These are phyloP conservation scores for Pseudofabraea citricarpa DNA, from an alignment of 2,329 filamentous ascomycete species.

Conservation along the genomic window DNA sequence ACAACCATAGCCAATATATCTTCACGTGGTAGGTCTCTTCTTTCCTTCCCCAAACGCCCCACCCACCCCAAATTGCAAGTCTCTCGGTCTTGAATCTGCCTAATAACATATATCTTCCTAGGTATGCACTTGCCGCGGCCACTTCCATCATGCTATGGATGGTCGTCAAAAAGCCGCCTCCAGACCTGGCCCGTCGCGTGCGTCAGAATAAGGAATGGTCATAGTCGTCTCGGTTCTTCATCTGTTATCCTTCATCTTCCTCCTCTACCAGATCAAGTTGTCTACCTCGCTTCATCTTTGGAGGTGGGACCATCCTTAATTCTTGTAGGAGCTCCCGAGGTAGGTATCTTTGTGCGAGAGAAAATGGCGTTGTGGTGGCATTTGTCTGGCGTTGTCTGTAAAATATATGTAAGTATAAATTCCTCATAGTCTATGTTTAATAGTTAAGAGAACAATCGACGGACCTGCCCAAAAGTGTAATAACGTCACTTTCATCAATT, in stretches of 20 bases:
- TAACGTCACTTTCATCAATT: constrained; percentile 80
- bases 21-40: constrained; percentile 78
- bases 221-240: constrained; percentile 19
- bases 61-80: no score
- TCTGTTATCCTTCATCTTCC: constrained; percentile 34
- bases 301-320: constrained; percentile 63
- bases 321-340: constrained; percentile 80
- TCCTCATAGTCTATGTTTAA: no score
- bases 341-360: constrained; percentile 76
- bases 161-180: constrained; percentile 82
- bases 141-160: constrained; percentile 96
- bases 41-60: background rate
- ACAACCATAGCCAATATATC: constrained; percentile 98
- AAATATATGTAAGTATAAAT: constrained; percentile 31
- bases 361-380: constrained; percentile 70
- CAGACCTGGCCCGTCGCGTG: constrained; percentile 67
- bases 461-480: constrained; percentile 79
- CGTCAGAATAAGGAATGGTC: constrained; percentile 74
- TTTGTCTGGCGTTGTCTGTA: constrained; percentile 76
- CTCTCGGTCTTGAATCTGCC: no score
- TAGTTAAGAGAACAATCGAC: no score
- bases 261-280: constrained; percentile 33
- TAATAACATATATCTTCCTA: no score
- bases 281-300: constrained; percentile 38
- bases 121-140: constrained; percentile 80